Base-by-base conservation (phyloP, 257 asterid genomes). In the Solanum chmielewskii region DNA sequence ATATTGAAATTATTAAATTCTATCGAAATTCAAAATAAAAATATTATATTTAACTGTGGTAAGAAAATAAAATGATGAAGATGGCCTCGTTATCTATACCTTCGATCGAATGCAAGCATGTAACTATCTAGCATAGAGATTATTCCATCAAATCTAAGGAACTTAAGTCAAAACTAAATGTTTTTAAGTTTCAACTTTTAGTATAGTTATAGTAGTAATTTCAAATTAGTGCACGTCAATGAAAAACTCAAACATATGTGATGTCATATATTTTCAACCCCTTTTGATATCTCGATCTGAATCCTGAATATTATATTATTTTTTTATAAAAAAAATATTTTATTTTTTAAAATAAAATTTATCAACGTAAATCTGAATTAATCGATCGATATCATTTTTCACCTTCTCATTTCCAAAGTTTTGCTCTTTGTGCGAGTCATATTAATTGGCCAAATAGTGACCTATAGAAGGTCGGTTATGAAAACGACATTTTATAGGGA, bases 401-500 rank as follows among this genome's bases (percentile, higher is more conserved):
- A 56, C 21, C 31, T 39, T 73, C 80, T 35, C 80, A 73, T 73
- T 74, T 74, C 82, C 82, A 74, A 74, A 11, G 31, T 74, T 21
- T 21, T 74, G 31, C 82, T 74, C 31, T 74, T 74, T 74, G 11
- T 74, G 31, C 7, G 82, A 37, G 82, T 74, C 82, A 11, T 20
- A 73, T 74, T 21, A 74, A 39, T 10, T 10, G 29, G 82, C 82
- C 16, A 78, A 44, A 78, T 15, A 78, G 25, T 78, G n/a, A 78
- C 84, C 84, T 78, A 74, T 74, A 7, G 41, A 15, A 44, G 66
- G 64, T 77, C 64, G 66, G 84, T 27, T 78, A 9, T 78, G 64
- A 27, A 78, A n/a, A 45, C 41, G 64, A 78, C 64, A 78, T 78
- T 76, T 45, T 45, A 78, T 78, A 44, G 84, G 84, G 39, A 78